phyloP scores from a whole-genome alignment of 2,329 filamentous ascomycete species.

The Colletotrichum paranaense region DNA sequence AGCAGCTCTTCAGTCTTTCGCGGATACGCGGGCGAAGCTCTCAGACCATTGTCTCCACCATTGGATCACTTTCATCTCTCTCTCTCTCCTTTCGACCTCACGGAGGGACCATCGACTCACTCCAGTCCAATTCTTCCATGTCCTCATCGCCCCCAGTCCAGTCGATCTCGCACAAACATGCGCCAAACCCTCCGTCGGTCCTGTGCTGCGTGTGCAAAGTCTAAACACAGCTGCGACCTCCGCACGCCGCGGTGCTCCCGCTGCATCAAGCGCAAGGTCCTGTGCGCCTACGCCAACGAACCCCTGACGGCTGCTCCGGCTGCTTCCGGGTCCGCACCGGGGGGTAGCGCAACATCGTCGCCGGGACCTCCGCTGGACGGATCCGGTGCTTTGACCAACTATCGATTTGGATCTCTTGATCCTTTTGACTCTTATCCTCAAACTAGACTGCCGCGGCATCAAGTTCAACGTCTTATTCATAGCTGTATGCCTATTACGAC shows the following conservation, averaged over 20 bases:
- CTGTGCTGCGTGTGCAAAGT: conserved; percentile 65
- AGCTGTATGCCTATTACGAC: conserved; percentile 55
- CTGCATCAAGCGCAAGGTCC: conserved; percentile 59
- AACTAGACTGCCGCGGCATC: conserved; percentile 61
- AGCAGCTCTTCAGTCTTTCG: not conserved
- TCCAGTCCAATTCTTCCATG: not conserved
- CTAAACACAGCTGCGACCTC: conserved; percentile 67
- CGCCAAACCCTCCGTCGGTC: conserved; percentile 67
- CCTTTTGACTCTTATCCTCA: conserved; percentile 68
- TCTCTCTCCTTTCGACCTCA: not conserved
- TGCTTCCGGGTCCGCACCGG: conserved; percentile 6
- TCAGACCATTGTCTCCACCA: not conserved
- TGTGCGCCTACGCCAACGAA: conserved; percentile 65
- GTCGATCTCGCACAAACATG: conserved; percentile 49
- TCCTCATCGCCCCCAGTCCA: not conserved
- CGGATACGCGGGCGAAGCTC: not conserved
- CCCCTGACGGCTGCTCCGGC: conserved; percentile 50
- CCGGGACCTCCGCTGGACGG: not conserved
- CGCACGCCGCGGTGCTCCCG: conserved; percentile 65
- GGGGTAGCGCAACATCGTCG: not conserved
- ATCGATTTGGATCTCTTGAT: conserved; percentile 54
- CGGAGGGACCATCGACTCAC: not conserved
- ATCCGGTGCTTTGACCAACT: conserved; percentile 38
- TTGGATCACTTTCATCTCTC: not conserved
- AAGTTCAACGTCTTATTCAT: conserved; percentile 67